phyloP scores from a whole-genome alignment of 768 basidiomycete genomes.

The Artomyces pyxidatus region DNA sequence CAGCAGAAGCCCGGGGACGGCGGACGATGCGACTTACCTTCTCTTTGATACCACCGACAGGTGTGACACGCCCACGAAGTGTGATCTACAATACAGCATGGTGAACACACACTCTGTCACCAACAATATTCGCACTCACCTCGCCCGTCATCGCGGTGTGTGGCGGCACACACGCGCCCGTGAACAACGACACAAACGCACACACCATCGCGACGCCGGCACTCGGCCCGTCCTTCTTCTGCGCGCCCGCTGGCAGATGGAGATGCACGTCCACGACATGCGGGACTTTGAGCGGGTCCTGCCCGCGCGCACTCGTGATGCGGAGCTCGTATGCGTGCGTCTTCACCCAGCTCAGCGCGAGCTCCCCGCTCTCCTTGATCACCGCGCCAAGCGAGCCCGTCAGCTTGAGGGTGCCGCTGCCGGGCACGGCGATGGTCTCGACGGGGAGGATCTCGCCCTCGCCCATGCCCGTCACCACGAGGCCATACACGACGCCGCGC shows the following conservation, averaged over 20 bases:
- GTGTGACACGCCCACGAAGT: conserved; percentile 69
- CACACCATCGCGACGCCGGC: conserved; percentile 90
- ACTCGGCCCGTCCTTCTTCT: conserved; percentile 91
- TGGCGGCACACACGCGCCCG: conserved; percentile 63
- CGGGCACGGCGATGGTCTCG: conserved; percentile 75
- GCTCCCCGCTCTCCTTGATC: conserved; percentile 85
- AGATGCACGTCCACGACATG: conserved; percentile 77
- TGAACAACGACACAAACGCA: conserved; percentile 80
- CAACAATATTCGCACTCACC: conserved; percentile 26
- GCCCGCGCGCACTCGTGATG: conserved; percentile 58
- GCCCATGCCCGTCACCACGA: conserved; percentile 84
- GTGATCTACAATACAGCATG: conserved; percentile 57
- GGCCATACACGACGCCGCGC: conserved; percentile 74
- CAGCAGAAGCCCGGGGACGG: background rate
- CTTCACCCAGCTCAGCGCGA: conserved; percentile 92
- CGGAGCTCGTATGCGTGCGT: conserved; percentile 73
- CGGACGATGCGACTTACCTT: conserved; percentile 34
- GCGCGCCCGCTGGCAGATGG: conserved; percentile 83
- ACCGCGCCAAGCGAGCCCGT: conserved; percentile 87
- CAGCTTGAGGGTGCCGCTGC: conserved; percentile 61
- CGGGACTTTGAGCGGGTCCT: conserved; percentile 70
- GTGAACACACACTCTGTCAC: no score
- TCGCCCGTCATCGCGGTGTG: conserved; percentile 89
- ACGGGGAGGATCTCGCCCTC: conserved; percentile 82
- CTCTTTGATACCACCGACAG: conserved; percentile 90